phyloP scores from a whole-genome alignment of 768 basidiomycete genomes.

The Holtermanniella nyarrowii region DNA sequence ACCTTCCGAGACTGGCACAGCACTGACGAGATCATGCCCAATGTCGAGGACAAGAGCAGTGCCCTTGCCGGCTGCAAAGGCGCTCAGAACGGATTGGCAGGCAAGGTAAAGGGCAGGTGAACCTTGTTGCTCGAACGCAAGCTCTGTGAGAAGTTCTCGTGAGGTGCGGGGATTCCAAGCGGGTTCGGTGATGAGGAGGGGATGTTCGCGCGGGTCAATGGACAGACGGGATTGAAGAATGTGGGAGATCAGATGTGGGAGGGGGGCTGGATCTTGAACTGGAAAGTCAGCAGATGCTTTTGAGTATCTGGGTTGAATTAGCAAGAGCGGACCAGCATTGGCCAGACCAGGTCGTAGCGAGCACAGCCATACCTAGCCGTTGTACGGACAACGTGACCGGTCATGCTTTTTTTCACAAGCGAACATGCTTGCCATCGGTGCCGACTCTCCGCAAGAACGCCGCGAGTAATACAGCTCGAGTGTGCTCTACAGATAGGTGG shows the following conservation, averaged over 20 bases:
- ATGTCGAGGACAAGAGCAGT: conserved; percentile 95
- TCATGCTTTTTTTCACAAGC: too few species aligned
- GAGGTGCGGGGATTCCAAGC: conserved; percentile 94
- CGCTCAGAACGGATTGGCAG: conserved; percentile 84
- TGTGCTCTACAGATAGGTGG: too few species aligned
- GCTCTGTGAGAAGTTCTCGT: conserved; percentile 87
- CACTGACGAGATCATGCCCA: conserved; percentile 77
- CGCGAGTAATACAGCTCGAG: too few species aligned
- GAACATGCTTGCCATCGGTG: too few species aligned
- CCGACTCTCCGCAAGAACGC: too few species aligned
- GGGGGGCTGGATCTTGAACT: conserved; percentile 39
- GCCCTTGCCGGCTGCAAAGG: conserved; percentile 95
- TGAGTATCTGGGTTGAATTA: not conserved
- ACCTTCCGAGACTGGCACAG: conserved; percentile 92
- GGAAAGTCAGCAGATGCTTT: not conserved
- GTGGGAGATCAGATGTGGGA: conserved; percentile 37
- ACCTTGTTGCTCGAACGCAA: conserved; percentile 93
- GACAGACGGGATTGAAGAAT: conserved; percentile 57
- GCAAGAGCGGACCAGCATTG: not conserved
- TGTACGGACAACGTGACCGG: conserved; percentile 27
- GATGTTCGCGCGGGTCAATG: conserved; percentile 71
- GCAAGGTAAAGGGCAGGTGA: conserved; percentile 95
- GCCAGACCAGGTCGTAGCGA: too few species aligned
- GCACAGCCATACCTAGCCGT: not conserved
- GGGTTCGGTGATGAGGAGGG: conserved; percentile 84